Base-by-base conservation (phyloP, 176 grass and related monocot species). In the Paspalum notatum region DNA sequence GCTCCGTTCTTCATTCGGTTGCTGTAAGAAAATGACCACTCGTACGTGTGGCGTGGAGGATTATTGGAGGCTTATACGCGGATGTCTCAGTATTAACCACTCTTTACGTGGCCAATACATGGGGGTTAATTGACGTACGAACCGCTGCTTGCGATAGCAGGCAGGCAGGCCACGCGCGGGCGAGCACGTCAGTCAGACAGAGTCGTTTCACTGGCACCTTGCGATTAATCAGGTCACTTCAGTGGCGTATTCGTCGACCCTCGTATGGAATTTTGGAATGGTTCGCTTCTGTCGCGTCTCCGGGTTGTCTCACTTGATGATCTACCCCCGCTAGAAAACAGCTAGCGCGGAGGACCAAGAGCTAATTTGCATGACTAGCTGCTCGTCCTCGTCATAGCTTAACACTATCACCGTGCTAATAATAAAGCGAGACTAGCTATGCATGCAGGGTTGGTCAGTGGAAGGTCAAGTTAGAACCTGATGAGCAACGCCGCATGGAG, bases 401-500 rank as follows among this genome's bases (percentile, higher is more conserved):
- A 1, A 1, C 55, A 0, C 2, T 12, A 4, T 13, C 46, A 12
- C 38, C 32, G 3, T 32, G 32, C 32, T 32, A 32, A 32, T n/a
- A n/a, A 9, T 46, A 42, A 37, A 38, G 26, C 17, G 21, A 61
- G 75, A 53, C 52, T 44, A 26, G 12, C 38, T 24, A 6, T 8
- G 2, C 8, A n/a, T 24, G 24, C 22, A 70, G 21, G 9, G 25
- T n/a, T 2, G 4, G 4, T 21, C 41, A 25, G 51, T 58, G 62
- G 81, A 89, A 84, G 82, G 81, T 85, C 82, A 70, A 47, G 82
- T 89, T 62, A 18, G 82, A 89, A 70, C 70, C 48, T 46, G 63
- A 68, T 32, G 32, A 32, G 32, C 47, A 68, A 0, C 4, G 5
- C 39, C 58, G 12, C 78, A 49, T 58, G 50, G 58, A 80, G 54